Base-by-base conservation (phyloP, 2,329 filamentous ascomycete genomes). In the Diaporthe ilicicola region DNA sequence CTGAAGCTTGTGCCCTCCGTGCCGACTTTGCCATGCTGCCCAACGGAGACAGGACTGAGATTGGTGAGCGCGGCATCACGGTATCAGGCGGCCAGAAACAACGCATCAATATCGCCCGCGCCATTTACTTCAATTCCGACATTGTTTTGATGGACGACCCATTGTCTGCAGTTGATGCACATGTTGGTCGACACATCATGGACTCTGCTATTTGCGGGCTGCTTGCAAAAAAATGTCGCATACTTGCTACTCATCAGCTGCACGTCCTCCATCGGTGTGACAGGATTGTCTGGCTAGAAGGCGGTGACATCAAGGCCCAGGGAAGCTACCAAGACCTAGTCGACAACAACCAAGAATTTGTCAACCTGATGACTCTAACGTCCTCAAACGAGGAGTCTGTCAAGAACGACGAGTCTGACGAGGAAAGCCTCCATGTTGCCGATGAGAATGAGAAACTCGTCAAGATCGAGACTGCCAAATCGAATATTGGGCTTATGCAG, bases 61-160 rank as follows among this genome's bases (percentile, higher is more conserved):
- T 98, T 77, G 96, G 95, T 27, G 95, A 98, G 81, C 91, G 94
- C 72, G 95, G 96, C 67, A 98, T 98, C 77, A 98, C 94, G 1
- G 93, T 98, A 1, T 97, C 94, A 24, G 95, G 95, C 70, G 95
- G 95, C 2, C 95, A 98, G 81, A 98, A 98, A 81, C 95, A 98
- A 80, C 90, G 96, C 15, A 85, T 98, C 74, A 98, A 98, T 78
- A 98, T 98, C 77, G 96, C 96, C n/a, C 89, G 96, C 51, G 78
- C 81, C 4, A 76, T 81, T 22, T 73, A 88, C 81, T 76, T 79
- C 44, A 73, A 79, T 32, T 74, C 78, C 10, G 74, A 78, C 46
- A 76, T 80, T 32, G 70, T 81, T 9, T 73, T 81, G 7, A 74
- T 81, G 67, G 79, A 81, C 53, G 79, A 81, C 61, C 77, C 78